phyloP scores from a whole-genome alignment of 2,329 filamentous ascomycete genomes.

The Diaporthe sp. region DNA sequence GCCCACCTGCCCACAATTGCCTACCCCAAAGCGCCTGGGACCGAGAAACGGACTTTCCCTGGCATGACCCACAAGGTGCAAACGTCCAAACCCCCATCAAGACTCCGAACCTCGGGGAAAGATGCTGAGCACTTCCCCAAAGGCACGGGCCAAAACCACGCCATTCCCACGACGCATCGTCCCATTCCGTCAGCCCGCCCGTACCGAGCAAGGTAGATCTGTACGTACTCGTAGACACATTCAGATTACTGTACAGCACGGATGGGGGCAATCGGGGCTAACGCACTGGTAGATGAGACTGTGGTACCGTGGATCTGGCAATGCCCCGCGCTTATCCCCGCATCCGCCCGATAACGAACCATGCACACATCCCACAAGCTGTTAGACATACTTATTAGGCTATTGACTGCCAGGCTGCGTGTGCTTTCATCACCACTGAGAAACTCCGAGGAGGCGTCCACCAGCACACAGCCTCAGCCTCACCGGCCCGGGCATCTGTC shows the following conservation, averaged over 20 bases:
- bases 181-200: conserved; percentile 13
- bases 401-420: too few species aligned
- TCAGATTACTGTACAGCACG: conserved; percentile 7
- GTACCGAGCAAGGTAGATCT: not conserved
- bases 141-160: conserved; percentile 34
- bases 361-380: not conserved
- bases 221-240: conserved; percentile 19
- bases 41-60: conserved; percentile 11
- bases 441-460: not conserved
- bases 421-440: not conserved
- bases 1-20: not conserved
- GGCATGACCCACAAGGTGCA: not conserved
- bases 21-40: not conserved
- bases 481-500: conserved; percentile 34
- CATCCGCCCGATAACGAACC: conserved; percentile 8
- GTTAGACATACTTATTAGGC: conserved; percentile 19
- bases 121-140: not conserved
- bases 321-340: conserved; percentile 20
- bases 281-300: not conserved
- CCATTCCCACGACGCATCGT: conserved; percentile 33
- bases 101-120: conserved; percentile 29
- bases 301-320: not conserved
- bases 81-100: not conserved
- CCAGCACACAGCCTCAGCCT: not conserved
- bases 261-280: not conserved